Percentiles rank a stretch among this genome's conserved stretches.
Evolutionary conservation across 495 filamentous ascomycete genomes (phyloP).

Genomic region (Bathelium albidoporum): DNA sequence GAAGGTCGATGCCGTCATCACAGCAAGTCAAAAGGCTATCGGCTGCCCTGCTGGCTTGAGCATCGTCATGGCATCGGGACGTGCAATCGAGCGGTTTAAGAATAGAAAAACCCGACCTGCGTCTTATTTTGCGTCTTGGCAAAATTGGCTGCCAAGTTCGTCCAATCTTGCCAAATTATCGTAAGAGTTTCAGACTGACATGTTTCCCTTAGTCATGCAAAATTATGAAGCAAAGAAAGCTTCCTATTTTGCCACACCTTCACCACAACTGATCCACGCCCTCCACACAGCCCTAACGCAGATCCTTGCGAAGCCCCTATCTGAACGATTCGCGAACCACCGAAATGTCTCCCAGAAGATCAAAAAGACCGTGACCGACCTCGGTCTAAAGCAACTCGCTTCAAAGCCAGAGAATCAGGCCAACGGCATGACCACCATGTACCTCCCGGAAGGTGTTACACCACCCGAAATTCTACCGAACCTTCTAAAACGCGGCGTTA

Average conservation of each 20-base stretch:
- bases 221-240: slow-evolving; percentile 97
- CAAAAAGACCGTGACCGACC: slow-evolving; percentile 64
- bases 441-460: slow-evolving; percentile 73
- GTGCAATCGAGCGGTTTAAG: slow-evolving; percentile 75
- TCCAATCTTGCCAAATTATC: background rate
- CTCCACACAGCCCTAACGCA: slow-evolving; percentile 87
- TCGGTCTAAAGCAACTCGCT: slow-evolving; percentile 81
- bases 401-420: slow-evolving; percentile 79
- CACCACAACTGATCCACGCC: slow-evolving; percentile 87
- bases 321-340: slow-evolving; percentile 73
- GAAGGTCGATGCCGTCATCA: slow-evolving; percentile 85
- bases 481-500: slow-evolving; percentile 77
- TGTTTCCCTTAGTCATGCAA: slow-evolving; percentile 60
- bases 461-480: slow-evolving; percentile 75
- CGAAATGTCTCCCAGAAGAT: slow-evolving; percentile 63
- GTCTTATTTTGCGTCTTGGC: slow-evolving; percentile 89
- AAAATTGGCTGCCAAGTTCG: slow-evolving; percentile 88
- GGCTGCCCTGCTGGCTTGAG: slow-evolving; percentile 87
- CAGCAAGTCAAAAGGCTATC: slow-evolving; percentile 92
- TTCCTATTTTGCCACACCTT: slow-evolving; percentile 94
- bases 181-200: background rate
- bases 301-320: slow-evolving; percentile 66
- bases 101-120: slow-evolving; percentile 65
- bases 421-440: slow-evolving; percentile 95
- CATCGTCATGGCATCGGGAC: slow-evolving; percentile 83